Percentiles rank a stretch among this genome's conserved stretches.
phyloP scores from a whole-genome alignment of 345 rosid genomes.

The Populus tremula region DNA sequence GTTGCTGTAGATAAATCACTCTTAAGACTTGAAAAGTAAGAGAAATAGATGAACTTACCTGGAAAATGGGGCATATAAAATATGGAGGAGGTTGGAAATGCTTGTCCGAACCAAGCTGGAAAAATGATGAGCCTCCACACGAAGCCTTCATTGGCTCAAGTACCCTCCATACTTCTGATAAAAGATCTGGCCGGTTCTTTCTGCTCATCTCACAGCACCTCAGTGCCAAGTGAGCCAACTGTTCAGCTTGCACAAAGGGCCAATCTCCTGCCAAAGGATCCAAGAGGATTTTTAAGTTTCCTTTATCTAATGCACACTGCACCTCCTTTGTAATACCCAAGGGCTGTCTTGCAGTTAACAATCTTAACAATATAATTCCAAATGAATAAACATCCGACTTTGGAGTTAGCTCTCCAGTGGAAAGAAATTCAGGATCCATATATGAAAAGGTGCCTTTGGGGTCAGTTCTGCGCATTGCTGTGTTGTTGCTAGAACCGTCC shows the following conservation, averaged over 20 bases:
- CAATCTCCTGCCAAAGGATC: constrained; percentile 96
- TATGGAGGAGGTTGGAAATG: constrained; percentile 59
- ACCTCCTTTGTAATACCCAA: constrained; percentile 66
- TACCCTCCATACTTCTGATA: constrained; percentile 73
- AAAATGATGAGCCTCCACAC: constrained; percentile 55
- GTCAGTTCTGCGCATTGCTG: constrained; percentile 46
- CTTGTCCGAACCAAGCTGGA: constrained; percentile 43
- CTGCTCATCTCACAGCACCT: constrained; percentile 74
- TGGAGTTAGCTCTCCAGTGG: constrained; percentile 72
- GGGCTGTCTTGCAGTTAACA: constrained; percentile 74
- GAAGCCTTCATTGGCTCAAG: constrained; percentile 90
- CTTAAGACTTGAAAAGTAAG: neutral
- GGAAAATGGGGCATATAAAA: constrained; percentile 84
- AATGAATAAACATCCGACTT: constrained; percentile 87
- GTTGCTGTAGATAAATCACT: neutral
- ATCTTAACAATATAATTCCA: constrained; percentile 66
- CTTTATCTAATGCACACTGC: constrained; percentile 56
- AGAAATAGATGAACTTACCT: constrained; percentile 39
- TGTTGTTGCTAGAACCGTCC: constrained; percentile 33
- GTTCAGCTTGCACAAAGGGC: constrained; percentile 89
- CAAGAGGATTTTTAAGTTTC: constrained; percentile 52
- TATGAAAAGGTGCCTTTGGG: constrained; percentile 71
- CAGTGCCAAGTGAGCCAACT: constrained; percentile 69
- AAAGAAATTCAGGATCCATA: constrained; percentile 76
- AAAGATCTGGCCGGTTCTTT: constrained; percentile 74